Evolutionary conservation across 2,329 filamentous ascomycete species (phyloP), one percentile per base, ranked within the genome.

Genomic region (Ophiostoma sp.): DNA sequence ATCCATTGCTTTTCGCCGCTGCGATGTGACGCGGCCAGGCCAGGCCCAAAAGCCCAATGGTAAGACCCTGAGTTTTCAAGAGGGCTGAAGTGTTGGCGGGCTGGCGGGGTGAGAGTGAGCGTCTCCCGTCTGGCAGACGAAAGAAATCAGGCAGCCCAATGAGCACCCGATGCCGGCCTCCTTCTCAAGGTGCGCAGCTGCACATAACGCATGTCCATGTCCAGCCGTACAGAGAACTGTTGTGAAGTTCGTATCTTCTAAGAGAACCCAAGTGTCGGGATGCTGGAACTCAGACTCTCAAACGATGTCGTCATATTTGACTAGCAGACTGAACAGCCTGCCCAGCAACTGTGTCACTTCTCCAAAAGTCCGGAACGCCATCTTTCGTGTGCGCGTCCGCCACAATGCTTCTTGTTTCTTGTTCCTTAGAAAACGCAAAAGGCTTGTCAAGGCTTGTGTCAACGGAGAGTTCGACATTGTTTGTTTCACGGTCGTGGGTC

Each of bases 131-230:
- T 15, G 12, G 12, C 11, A 19, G 25, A 15, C 61, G 17, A 28
- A 48, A 8, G 48, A 61, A 45, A 48, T 33, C 42, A 42, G 57
- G 48, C 17, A 57, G 57, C 25, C 72, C 72, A 73, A 70, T 70
- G 15, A 48, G 31, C 31, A 33, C 59, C 31, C 42, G 25, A 73
- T 45, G 22, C 57, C 66, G 31, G 48, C 25, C 72, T 55, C 66
- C 72, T 31, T 45, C 7, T 25, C 42, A 11, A 42, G 36, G 12
- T 69, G 50, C 45, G 6, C 57, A 61, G 33, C 31, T 70, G 55
- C 17, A 25, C 52, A 61, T 12, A 22, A 45, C 17, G 31, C 9
- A 33, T 36, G 33, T 36, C 8, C 33, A 36, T 28, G 25, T 66
- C 61, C 61, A 66, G 61, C 36, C 22, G 61, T 66, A 28, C 61